Percentiles rank a stretch among this genome's conserved stretches.
Conservation (phyloP, 1,284 basidiomycete genomes). For the Heterobasidion occidentale region DNA sequence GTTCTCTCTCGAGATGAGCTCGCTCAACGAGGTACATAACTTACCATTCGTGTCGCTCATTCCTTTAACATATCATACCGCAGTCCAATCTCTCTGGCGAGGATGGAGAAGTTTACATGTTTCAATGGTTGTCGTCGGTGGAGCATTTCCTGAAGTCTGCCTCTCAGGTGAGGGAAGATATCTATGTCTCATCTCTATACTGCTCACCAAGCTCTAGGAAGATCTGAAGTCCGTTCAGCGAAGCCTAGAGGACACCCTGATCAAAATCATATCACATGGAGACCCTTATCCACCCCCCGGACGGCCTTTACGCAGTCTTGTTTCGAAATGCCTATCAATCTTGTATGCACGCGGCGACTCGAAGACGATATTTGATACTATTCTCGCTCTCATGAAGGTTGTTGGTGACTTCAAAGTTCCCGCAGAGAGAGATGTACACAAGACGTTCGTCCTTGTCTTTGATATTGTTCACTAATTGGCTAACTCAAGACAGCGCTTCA, state of each 20-base stretch:
- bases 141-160: constrained; percentile 50
- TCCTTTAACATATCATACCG: too few species aligned
- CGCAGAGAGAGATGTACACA: constrained; percentile 48
- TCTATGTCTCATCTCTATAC: not conserved
- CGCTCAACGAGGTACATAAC: too few species aligned
- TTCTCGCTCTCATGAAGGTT: constrained; percentile 74
- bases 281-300: constrained; percentile 73
- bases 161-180: constrained; percentile 33
- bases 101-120: constrained; percentile 73
- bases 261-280: constrained; percentile 55
- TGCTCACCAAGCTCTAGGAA: constrained; percentile 32
- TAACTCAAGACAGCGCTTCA: constrained; percentile 43
- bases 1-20: too few species aligned
- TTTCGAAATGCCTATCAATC: constrained; percentile 70
- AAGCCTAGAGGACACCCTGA: constrained; percentile 51
- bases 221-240: constrained; percentile 58
- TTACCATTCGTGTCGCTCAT: too few species aligned
- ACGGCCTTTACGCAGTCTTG: constrained; percentile 74
- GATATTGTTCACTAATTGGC: not conserved
- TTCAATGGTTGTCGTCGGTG: constrained; percentile 72
- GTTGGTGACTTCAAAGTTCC: constrained; percentile 63
- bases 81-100: constrained; percentile 68
- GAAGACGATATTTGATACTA: constrained; percentile 78
- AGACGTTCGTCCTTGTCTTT: constrained; percentile 40
- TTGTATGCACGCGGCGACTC: constrained; percentile 83